These are phyloP conservation scores for Tolypocladium ovalisporum DNA, from an alignment of 2,329 filamentous ascomycete genomes.

Conservation along the genomic window DNA sequence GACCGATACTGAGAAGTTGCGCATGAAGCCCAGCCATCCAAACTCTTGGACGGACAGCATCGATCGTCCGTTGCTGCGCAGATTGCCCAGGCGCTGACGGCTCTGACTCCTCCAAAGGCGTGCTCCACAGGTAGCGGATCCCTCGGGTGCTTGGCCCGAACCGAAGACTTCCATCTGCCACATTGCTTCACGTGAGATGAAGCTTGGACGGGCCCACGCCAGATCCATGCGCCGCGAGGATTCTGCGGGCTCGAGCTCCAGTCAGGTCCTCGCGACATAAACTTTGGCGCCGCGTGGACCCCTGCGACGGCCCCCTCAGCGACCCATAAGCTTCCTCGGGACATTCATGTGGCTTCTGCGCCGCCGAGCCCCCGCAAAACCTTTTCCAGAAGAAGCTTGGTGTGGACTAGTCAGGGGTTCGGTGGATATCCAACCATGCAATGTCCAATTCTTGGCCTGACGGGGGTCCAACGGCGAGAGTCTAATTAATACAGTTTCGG, in stretches of 20 bases:
- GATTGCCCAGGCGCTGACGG: neutral
- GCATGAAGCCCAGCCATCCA: neutral
- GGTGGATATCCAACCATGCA: conserved; percentile 2
- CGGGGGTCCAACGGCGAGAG: neutral
- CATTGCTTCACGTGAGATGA: neutral
- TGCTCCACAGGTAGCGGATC: neutral
- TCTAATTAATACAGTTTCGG: neutral
- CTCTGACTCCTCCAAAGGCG: neutral
- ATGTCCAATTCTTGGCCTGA: too few relatives aligned
- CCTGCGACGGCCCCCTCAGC: neutral
- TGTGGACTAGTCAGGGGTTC: conserved; percentile 1
- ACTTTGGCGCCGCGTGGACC: neutral
- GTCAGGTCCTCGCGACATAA: neutral
- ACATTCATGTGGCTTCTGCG: neutral
- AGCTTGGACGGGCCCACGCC: neutral
- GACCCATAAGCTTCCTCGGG: neutral
- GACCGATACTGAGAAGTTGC: neutral
- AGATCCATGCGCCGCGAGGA: neutral
- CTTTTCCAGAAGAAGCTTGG: neutral
- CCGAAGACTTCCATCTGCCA: neutral
- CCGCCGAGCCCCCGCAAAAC: neutral
- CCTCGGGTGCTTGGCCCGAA: neutral
- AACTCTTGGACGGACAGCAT: neutral
- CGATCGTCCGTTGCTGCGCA: neutral
- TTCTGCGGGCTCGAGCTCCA: neutral